Evolutionary conservation across 305 asterid species (phyloP).

Genomic region (Rubia occidens): DNA sequence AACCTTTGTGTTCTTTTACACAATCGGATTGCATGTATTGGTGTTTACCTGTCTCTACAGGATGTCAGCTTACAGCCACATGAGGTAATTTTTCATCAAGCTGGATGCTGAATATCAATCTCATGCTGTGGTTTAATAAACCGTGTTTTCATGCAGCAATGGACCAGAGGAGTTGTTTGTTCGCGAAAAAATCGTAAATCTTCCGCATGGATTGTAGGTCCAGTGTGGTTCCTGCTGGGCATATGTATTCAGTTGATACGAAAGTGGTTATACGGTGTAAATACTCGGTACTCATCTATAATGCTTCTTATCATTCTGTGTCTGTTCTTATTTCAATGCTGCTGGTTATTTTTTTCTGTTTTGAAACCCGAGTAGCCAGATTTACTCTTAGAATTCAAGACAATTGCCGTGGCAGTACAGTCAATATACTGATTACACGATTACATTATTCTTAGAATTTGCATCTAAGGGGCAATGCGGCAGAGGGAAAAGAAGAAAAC

Average conservation of each 20-base stretch:
- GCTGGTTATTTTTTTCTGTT: not conserved
- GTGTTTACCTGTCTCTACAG: conserved; percentile 95
- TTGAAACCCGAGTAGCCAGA: too few relatives aligned
- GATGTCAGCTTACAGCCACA: conserved; percentile 93
- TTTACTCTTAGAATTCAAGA: not conserved
- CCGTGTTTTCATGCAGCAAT: conserved; percentile 48
- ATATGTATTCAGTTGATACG: not conserved
- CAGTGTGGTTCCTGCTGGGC: not conserved
- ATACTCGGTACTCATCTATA: conserved; percentile 11
- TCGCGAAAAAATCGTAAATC: conserved; percentile 44
- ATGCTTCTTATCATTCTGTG: not conserved
- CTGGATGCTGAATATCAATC: not conserved
- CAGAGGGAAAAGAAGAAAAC: not conserved
- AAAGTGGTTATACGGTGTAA: conserved; percentile 2
- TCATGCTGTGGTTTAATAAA: conserved; percentile 4
- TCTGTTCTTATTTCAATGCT: not conserved
- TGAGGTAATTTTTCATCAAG: conserved; percentile 39
- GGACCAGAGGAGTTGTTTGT: conserved; percentile 62
- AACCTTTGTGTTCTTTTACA: conserved; percentile 87
- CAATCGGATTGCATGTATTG: conserved; percentile 86
- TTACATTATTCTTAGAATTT: not conserved
- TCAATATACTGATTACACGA: not conserved
- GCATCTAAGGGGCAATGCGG: too few relatives aligned
- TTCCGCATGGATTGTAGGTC: conserved; percentile 53
- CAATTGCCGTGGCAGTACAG: not conserved